Base-by-base conservation (phyloP, 495 filamentous ascomycete species). In the Hamigera avellanea region DNA sequence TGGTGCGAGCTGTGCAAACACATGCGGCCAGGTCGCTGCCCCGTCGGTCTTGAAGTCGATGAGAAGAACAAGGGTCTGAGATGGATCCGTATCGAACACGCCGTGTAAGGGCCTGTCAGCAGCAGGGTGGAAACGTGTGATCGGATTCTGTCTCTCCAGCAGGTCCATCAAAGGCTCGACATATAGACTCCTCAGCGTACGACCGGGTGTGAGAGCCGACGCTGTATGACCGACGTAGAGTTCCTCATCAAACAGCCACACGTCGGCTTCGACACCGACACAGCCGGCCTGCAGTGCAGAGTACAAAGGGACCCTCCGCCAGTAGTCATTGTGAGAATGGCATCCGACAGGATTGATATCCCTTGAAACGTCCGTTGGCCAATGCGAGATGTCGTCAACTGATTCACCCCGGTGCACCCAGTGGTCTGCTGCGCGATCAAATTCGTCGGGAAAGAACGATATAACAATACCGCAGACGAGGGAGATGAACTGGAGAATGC, bases 261-360 rank as follows among this genome's bases (percentile, higher is more conserved):
- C 78, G 48, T 95, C 88, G 0, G 85, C 86, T 59, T 95, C 88
- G 21, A 88, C 73, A 10, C 74, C 61, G 14, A 75, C 67, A 40
- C 75, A 80, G 13, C 88, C 83, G 1, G 61, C 45, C 61, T 78
- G 64, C 7, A 86, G 54, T 2, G 79, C 78, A 2, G 73, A 76
- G 50, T 64, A 81, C 0, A 84, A 60, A 0, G 88, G 88, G 2
- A 85, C 70, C 8, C 66, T 69, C 5, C 86, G 80, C 69, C 69
- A 93, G 59, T 93, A 93, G 61, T 95, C 87, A 50, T 95, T 95
- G 56, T 95, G 87, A 0, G 83, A 89, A 54, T 64, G 53, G 42
- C 80, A 86, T 3, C 62, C 68, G 29, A 81, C 72, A 0, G 85
- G 83, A 0, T 64, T 38, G 26, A 89, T 73, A 43, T 80, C 81